Percentiles rank a stretch among this genome's conserved stretches.
These are phyloP conservation scores for Raffaelea albimanens DNA, from an alignment of 2,329 filamentous ascomycete species.

Conservation along the genomic window DNA sequence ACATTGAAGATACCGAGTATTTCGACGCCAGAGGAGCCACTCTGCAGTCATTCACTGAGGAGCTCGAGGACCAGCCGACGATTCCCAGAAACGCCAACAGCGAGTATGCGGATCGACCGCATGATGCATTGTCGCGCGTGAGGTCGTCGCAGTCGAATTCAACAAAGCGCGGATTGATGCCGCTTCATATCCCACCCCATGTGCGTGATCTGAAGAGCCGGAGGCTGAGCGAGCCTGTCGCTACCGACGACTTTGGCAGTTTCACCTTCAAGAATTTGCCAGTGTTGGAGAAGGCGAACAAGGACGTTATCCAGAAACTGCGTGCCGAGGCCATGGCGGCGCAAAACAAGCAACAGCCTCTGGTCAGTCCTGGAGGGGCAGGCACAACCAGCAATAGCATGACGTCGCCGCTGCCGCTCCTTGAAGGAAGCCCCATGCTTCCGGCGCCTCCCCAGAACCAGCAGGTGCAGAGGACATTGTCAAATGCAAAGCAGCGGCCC, in stretches of 20 bases:
- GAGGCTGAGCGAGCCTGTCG: constrained; percentile 81
- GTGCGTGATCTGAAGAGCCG: constrained; percentile 84
- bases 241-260: constrained; percentile 85
- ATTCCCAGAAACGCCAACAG: constrained; percentile 58
- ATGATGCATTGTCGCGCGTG: constrained; percentile 87
- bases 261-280: constrained; percentile 97
- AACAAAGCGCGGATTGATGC: constrained; percentile 86
- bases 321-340: constrained; percentile 77
- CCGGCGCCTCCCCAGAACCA: constrained; percentile 37
- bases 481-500: constrained; percentile 76
- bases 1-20: constrained; percentile 96
- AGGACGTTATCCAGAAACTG: constrained; percentile 95
- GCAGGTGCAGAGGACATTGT: constrained; percentile 71
- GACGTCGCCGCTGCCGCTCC: constrained; percentile 44
- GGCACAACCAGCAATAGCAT: constrained; percentile 26
- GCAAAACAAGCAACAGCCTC: constrained; percentile 42
- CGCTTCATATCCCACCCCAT: constrained; percentile 90
- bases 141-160: constrained; percentile 78
- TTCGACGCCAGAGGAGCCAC: constrained; percentile 90
- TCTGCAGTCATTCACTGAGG: constrained; percentile 83
- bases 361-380: constrained; percentile 35
- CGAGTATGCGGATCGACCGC: constrained; percentile 80
- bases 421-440: constrained; percentile 80
- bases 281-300: constrained; percentile 95
- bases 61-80: constrained; percentile 81